phyloP scores from a whole-genome alignment of 352 stramenopile species.

The Phytopythium mirpurense region DNA sequence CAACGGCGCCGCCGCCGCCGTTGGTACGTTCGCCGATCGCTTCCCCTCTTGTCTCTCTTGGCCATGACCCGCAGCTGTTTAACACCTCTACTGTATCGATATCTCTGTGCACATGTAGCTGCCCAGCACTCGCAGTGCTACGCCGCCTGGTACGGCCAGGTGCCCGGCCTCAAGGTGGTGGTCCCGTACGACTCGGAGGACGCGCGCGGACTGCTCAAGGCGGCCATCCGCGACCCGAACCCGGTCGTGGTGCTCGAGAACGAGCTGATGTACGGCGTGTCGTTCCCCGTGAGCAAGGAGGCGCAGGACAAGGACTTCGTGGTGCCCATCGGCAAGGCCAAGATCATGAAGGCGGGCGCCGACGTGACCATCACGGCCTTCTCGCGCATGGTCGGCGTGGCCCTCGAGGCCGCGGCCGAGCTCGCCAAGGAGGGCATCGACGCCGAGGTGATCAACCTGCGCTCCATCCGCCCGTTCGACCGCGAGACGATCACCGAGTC shows the following conservation, averaged over 20 bases:
- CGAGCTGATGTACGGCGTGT: constrained; percentile 97
- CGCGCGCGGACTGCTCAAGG: constrained; percentile 98
- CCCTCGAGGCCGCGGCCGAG: constrained; percentile 94
- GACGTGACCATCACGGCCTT: constrained; percentile 99
- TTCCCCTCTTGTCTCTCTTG: constrained; percentile 3
- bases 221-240: constrained; percentile 99
- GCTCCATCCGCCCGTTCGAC: constrained; percentile 96
- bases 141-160: constrained; percentile 96
- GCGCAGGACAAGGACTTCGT: constrained; percentile 97
- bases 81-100: constrained; percentile 4
- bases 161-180: constrained; percentile 98
- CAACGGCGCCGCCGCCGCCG: constrained; percentile 96
- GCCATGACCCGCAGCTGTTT: neutral
- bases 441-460: constrained; percentile 94
- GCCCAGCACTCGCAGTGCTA: constrained; percentile 99
- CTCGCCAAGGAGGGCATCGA: constrained; percentile 94
- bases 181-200: constrained; percentile 97
- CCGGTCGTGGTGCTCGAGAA: constrained; percentile 99
- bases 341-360: constrained; percentile 95
- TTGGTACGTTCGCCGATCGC: constrained; percentile 57
- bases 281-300: constrained; percentile 97
- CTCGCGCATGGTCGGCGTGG: constrained; percentile 94
- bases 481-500: constrained; percentile 95
- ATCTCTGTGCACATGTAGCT: constrained; percentile 18
- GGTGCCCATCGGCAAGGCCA: constrained; percentile 98